Evolutionary conservation across 257 asterid genomes (phyloP).

Genomic region (Agastache rugosa): DNA sequence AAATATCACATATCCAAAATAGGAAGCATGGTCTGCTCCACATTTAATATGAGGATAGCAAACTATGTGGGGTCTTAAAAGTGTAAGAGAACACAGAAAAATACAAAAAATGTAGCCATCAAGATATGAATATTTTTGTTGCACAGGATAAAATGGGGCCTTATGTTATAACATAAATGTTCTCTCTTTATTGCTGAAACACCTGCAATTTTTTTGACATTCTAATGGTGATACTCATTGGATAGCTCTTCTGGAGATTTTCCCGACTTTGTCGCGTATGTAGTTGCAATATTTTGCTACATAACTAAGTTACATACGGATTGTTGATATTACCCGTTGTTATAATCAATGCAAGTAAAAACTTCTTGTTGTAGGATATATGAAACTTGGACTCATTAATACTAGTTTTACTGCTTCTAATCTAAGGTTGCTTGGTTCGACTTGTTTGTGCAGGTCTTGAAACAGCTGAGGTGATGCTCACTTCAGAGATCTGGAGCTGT

Average conservation of each 20-base stretch:
- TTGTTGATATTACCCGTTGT: background rate
- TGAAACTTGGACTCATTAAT: too few species aligned
- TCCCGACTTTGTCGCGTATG: background rate
- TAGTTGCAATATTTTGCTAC: background rate
- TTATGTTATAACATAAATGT: background rate
- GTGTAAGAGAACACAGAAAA: background rate
- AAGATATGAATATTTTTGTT: conserved; percentile 2
- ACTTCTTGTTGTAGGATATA: too few species aligned
- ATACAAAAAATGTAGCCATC: background rate
- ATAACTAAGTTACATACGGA: background rate
- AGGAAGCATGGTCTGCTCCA: background rate
- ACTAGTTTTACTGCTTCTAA: background rate
- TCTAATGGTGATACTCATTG: background rate
- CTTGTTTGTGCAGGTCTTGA: conserved; percentile 39
- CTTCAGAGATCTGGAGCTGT: conserved; percentile 34
- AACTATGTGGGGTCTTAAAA: background rate
- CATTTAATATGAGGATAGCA: background rate
- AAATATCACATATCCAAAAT: background rate
- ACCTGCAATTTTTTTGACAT: background rate
- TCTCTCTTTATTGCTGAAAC: background rate
- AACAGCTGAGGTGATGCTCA: conserved; percentile 27
- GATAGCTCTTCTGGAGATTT: background rate
- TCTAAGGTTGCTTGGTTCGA: background rate
- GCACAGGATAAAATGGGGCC: background rate
- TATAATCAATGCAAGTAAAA: too few species aligned